Evolutionary conservation across 345 rosid genomes (phyloP), one percentile per base, ranked within the genome.

Genomic region (Eucalyptus sp.): DNA sequence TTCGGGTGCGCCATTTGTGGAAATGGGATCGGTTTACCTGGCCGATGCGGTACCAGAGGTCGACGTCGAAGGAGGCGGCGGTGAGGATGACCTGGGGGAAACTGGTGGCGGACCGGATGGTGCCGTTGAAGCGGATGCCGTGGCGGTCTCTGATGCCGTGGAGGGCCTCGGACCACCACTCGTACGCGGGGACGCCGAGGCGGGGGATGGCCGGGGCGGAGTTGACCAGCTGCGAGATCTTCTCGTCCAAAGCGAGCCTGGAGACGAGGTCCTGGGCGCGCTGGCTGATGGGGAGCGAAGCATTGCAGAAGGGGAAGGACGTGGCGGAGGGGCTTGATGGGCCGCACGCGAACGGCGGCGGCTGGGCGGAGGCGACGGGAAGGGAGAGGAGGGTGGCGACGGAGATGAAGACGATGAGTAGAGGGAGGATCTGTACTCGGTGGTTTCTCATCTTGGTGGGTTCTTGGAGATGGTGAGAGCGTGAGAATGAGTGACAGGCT

Each of bases 141-240:
- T 16, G 90, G 33, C 94, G 93, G 2, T 83, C 95, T 18, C 81
- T 80, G 86, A 96, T 95, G 13, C 99, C 98, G 12, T 97, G 99
- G 25, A 97, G 90, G 44, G 98, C 98, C 93, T 96, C 99, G 7
- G 98, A 94, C 99, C 99, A 96, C 98, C 99, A 97, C 89, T 97
- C 93, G 84, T 95, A 96, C 11, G 89, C 92, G 16, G 98, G 99
- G 58, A 97, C 89, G 17, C 98, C 98, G 13, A 97, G 96, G 5
- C 98, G 91, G 1, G 97, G 96, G 88, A 97, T 95, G 16, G 96
- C 90, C 1, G 96, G 93, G 56, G 97, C 97, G 44, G 96, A 79
- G 92, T 94, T 96, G 43, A 91, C 99, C 7, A 97, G 96, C 90
- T 96, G 99, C 16, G 96, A 92, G 71, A 96, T 93, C 88, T 97